phyloP scores from a whole-genome alignment of 495 filamentous ascomycete species.

The Talaromyces ruber region DNA sequence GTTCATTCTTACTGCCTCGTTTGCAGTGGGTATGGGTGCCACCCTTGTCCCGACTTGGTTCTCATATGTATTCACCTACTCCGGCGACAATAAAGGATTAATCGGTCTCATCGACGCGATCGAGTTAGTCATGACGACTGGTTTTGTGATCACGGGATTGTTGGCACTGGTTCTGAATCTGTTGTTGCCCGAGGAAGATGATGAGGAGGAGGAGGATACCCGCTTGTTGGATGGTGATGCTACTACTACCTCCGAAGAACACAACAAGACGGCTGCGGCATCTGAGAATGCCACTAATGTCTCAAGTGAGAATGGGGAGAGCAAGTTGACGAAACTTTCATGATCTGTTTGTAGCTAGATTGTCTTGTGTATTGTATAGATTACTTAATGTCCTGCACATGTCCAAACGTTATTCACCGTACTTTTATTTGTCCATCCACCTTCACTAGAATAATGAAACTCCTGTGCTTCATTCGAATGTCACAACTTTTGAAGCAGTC shows the following conservation, averaged over 20 bases:
- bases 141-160: constrained; percentile 56
- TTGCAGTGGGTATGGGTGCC: constrained; percentile 71
- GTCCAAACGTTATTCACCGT: background rate
- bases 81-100: constrained; percentile 59
- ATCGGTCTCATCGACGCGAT: constrained; percentile 80
- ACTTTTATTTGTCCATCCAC: background rate
- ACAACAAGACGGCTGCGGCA: constrained; percentile 9
- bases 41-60: constrained; percentile 78
- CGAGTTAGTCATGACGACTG: constrained; percentile 68
- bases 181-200: constrained; percentile 62
- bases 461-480: too few relatives aligned
- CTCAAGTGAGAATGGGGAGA: background rate
- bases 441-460: background rate
- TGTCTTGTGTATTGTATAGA: background rate
- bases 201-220: constrained; percentile 33
- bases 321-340: background rate
- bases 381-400: background rate
- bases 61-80: constrained; percentile 64
- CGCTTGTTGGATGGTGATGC: constrained; percentile 7
- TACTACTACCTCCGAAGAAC: constrained; percentile 10
- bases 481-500: background rate
- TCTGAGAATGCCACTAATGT: background rate
- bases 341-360: background rate
- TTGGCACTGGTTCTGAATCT: constrained; percentile 67
- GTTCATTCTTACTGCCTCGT: constrained; percentile 75